These are phyloP conservation scores for Myriosclerotinia curreyana DNA, from an alignment of 2,329 filamentous ascomycete genomes.

Conservation along the genomic window DNA sequence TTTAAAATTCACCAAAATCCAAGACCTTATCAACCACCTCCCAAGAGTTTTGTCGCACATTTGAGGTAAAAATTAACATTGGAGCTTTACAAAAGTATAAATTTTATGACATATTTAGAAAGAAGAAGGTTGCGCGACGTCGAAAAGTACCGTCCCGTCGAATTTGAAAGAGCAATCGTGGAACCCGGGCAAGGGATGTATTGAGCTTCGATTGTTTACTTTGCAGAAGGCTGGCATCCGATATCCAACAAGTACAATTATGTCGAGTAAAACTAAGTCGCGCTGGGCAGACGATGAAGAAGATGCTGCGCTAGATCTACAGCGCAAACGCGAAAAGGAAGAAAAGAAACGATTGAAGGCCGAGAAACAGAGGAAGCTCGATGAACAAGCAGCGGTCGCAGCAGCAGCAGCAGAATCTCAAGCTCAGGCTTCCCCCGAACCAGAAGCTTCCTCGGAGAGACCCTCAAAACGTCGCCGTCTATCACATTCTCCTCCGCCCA, in stretches of 20 bases:
- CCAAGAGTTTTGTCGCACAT: not conserved
- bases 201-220: slow-evolving; percentile 2
- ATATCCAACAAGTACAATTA: not conserved
- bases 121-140: not conserved
- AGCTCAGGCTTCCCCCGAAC: slow-evolving; percentile 40
- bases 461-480: slow-evolving; percentile 62
- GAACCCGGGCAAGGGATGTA: not conserved
- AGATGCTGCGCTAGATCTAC: slow-evolving; percentile 70
- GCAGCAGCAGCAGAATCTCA: slow-evolving; percentile 38
- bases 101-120: not conserved
- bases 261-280: slow-evolving; percentile 47
- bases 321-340: slow-evolving; percentile 78
- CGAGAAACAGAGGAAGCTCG: slow-evolving; percentile 70
- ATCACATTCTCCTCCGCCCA: slow-evolving; percentile 31
- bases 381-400: slow-evolving; percentile 44
- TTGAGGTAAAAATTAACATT: not conserved
- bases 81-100: not conserved
- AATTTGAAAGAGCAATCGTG: not conserved
- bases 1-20: not conserved
- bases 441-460: slow-evolving; percentile 45
- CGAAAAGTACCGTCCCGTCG: not conserved
- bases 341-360: slow-evolving; percentile 82
- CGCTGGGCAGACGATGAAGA: slow-evolving; percentile 87
- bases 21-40: not conserved
- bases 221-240: not conserved